Evolutionary conservation across 73 alveolate genomes (phyloP), one percentile per base, ranked within the genome.

Genomic region (Uronychia binucleata): DNA sequence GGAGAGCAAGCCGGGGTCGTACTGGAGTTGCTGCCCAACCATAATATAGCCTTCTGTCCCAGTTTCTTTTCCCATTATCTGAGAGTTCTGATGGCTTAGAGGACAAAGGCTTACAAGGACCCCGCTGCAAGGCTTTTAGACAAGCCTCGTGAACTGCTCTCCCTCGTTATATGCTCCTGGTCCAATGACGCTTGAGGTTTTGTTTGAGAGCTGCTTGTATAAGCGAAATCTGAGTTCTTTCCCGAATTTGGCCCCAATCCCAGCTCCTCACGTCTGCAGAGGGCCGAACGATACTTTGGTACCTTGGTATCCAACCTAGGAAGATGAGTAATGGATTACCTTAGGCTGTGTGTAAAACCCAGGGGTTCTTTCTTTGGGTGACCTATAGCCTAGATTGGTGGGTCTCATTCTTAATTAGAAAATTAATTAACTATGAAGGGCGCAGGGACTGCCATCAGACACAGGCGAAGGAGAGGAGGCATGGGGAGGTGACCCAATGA

Each of bases 311-410:
- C 67, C 19, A 46, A 46, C 19, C 67, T 46, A 19, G 67, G 19
- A 11, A 46, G 5, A 11, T 5, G 67, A 11, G 67, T 11, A 46
- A 46, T 46, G 67, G 67, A 19, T 5, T 46, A 46, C 67, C 67
- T 46, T 19, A 11, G 67, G 67, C 19, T 46, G n/a, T 46, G n/a
- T 19, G 67, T 67, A 67, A 28, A 67, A 67, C 25, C 33, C 79
- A 28, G 79, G 79, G 11, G 79, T 67, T 27, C 30, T 67, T 28
- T 67, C 79, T 28, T 67, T 67, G 1, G 79, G 79, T 67, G 79
- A 67, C 14, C 79, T 26, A 26, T 11, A 67, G 14, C 33, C 33
- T 11, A 67, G 79, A 11, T 27, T 26, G 19, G 67, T 46, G 19
- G 67, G 67, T 19, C 67, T 46, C 67, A 46, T 46, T 46, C 67